These are phyloP conservation scores for Quambalaria eucalypti DNA, from an alignment of 1,284 basidiomycete genomes.

Conservation along the genomic window DNA sequence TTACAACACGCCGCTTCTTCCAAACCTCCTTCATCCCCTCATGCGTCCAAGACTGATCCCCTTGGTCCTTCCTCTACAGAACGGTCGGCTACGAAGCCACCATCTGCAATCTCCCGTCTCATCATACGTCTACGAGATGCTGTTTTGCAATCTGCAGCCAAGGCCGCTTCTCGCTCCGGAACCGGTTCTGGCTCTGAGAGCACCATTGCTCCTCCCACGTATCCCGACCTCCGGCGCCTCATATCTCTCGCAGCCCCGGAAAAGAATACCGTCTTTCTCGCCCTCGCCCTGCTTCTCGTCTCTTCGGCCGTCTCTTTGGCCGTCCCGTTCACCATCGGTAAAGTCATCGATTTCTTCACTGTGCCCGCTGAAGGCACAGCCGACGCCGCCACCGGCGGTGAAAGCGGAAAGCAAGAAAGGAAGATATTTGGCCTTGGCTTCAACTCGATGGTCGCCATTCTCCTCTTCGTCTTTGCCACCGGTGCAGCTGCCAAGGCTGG, in stretches of 20 bases:
- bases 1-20: no score
- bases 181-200: slow-evolving; percentile 1
- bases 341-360: slow-evolving; percentile 45
- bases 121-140: neutral
- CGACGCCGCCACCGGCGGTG: slow-evolving; percentile 13
- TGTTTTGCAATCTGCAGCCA: slow-evolving; percentile 2
- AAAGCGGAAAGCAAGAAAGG: neutral
- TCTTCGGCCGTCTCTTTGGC: slow-evolving; percentile 62
- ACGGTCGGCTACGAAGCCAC: no score
- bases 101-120: neutral
- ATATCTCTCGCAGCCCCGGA: slow-evolving; percentile 40
- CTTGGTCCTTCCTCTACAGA: no score
- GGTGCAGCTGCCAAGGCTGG: slow-evolving; percentile 82
- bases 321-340: slow-evolving; percentile 44
- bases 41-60: no score
- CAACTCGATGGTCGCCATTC: slow-evolving; percentile 66
- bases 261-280: slow-evolving; percentile 29
- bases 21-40: no score
- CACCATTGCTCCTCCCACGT: slow-evolving; percentile 19
- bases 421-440: slow-evolving; percentile 55
- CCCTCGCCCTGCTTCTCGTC: slow-evolving; percentile 41
- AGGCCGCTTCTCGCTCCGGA: slow-evolving; percentile 1
- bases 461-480: slow-evolving; percentile 72
- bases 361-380: neutral
- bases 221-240: slow-evolving; percentile 37